Evolutionary conservation across 179 eudicot species (phyloP).

Genomic region (Monotropa hypopitys): DNA sequence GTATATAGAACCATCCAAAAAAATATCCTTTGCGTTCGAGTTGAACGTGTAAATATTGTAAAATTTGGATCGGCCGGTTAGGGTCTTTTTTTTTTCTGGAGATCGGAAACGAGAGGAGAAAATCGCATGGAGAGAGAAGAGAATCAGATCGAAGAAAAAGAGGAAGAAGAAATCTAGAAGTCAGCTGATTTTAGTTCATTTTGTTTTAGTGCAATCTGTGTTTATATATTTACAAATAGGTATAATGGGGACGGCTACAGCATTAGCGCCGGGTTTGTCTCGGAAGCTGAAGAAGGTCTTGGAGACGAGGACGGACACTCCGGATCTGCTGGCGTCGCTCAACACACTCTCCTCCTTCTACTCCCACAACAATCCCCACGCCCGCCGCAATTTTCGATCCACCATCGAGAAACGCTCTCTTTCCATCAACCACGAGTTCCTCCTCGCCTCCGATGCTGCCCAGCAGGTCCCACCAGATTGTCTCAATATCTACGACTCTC

Average conservation of each 20-base stretch:
- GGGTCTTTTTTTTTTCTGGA: too few relatives aligned
- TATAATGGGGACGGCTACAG: constrained; percentile 42
- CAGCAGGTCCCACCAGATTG: constrained; percentile 40
- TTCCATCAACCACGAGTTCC: constrained; percentile 69
- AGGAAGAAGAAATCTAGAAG: background rate
- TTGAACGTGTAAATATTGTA: too few relatives aligned
- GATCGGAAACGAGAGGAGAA: too few relatives aligned
- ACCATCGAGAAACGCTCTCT: constrained; percentile 86
- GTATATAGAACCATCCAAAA: too few relatives aligned
- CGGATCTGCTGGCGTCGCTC: constrained; percentile 74
- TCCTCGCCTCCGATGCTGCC: constrained; percentile 60
- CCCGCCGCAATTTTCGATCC: constrained; percentile 86
- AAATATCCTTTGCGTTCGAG: too few relatives aligned
- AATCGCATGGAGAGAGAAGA: background rate
- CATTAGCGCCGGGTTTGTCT: constrained; percentile 78
- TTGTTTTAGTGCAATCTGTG: too few relatives aligned
- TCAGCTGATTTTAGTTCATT: background rate
- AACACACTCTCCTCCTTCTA: constrained; percentile 71
- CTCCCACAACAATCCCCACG: constrained; percentile 56
- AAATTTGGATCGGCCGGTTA: too few relatives aligned
- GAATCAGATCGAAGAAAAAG: background rate
- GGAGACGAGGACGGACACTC: constrained; percentile 70
- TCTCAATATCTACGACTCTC: background rate
- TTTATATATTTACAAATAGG: background rate
- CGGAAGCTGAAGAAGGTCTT: constrained; percentile 91